A percentile compares a stretch with the other conserved stretches of the same genome.
phyloP scores from a whole-genome alignment of 2,329 filamentous ascomycete genomes.

The Didymella sp. region DNA sequence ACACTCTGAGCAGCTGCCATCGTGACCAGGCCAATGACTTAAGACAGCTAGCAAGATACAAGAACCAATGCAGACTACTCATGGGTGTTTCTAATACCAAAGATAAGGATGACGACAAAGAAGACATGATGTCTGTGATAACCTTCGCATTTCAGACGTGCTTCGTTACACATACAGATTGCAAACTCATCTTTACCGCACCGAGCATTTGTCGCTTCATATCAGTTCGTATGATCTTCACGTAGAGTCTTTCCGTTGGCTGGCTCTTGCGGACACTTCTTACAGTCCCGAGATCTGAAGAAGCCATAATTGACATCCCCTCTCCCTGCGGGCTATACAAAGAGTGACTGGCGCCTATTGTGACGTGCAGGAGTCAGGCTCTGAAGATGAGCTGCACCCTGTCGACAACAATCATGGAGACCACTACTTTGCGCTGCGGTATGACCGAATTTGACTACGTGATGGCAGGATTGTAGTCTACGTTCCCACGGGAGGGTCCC shows the following conservation, averaged over 20 bases:
- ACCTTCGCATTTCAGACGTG: background rate
- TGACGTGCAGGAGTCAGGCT: background rate
- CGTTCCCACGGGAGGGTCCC: background rate
- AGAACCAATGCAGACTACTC: too few relatives aligned
- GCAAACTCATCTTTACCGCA: background rate
- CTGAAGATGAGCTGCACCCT: background rate
- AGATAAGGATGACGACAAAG: too few relatives aligned
- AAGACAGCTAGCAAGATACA: too few relatives aligned
- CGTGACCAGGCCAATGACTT: background rate
- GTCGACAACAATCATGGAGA: background rate
- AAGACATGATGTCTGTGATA: background rate
- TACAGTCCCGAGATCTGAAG: background rate
- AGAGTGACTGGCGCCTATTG: background rate
- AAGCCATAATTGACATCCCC: background rate
- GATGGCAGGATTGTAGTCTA: background rate
- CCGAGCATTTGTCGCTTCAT: background rate
- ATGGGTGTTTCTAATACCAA: too few relatives aligned
- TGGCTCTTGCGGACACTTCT: too few relatives aligned
- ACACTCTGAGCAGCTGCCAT: constrained; percentile 1
- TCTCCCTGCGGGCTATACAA: background rate
- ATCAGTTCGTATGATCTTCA: background rate
- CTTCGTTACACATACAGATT: background rate
- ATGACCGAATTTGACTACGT: background rate
- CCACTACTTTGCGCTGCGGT: background rate
- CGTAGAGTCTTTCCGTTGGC: background rate